Evolutionary conservation across 805 yeast genomes (phyloP).

Genomic region (Myxozyma monticola): DNA sequence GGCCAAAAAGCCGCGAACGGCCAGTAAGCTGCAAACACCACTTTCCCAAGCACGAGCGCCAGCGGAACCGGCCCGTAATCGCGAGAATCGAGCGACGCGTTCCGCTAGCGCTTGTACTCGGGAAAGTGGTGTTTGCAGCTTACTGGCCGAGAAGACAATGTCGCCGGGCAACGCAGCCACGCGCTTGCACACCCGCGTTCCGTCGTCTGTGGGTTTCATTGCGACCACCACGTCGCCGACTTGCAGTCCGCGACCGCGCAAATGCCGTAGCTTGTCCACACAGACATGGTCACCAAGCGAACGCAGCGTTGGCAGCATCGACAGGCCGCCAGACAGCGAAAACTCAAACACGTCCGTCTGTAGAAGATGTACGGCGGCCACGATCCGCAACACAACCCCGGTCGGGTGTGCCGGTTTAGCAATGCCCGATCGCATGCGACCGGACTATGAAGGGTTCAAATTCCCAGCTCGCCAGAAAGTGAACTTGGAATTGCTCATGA

Average conservation of each 20-base stretch:
- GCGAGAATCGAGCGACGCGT: conserved; percentile 86
- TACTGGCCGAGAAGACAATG: conserved; percentile 44
- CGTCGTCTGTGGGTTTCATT: conserved; percentile 84
- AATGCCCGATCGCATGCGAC: no score
- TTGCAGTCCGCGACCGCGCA: conserved; percentile 62
- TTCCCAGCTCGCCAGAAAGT: no score
- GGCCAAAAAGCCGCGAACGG: conserved; percentile 15
- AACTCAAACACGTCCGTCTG: conserved; percentile 70
- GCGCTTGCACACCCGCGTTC: conserved; percentile 84
- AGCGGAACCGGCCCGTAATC: conserved; percentile 87
- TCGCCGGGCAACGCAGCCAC: conserved; percentile 98
- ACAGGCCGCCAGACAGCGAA: conserved; percentile 84
- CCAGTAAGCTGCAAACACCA: conserved; percentile 37
- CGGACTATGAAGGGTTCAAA: no score
- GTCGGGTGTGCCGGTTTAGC: no score
- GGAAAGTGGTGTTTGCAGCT: conserved; percentile 54
- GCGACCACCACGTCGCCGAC: conserved; percentile 91
- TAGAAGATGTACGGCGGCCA: conserved; percentile 55
- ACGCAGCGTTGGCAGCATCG: conserved; percentile 90
- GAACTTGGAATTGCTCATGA: no score
- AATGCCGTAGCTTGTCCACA: conserved; percentile 59
- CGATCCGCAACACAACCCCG: conserved; percentile 34
- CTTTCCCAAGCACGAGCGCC: conserved; percentile 84
- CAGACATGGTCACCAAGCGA: conserved; percentile 76
- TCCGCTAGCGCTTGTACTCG: conserved; percentile 91